Percentiles rank a stretch among this genome's conserved stretches.
phyloP scores from a whole-genome alignment of 148 eudicot species.

The Rhododendron molle region DNA sequence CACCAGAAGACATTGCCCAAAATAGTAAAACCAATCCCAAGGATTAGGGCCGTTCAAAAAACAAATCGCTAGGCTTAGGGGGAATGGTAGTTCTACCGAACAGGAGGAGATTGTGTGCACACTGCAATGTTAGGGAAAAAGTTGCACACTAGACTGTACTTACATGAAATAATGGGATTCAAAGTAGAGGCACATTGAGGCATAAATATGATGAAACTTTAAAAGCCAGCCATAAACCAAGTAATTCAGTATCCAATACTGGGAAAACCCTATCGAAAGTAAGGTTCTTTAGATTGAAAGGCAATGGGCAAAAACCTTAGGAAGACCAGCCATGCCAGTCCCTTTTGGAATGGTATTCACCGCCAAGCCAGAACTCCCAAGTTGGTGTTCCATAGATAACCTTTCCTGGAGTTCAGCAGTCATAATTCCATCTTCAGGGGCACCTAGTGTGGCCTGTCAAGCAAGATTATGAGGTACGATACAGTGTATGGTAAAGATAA shows the following conservation, averaged over 20 bases:
- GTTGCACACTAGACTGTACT: not conserved
- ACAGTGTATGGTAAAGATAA: not conserved
- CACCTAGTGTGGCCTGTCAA: conserved; percentile 59
- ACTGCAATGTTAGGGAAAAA: not conserved
- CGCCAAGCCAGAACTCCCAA: conserved; percentile 26
- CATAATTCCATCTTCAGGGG: conserved; percentile 73
- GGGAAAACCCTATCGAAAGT: not conserved
- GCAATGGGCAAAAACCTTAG: conserved; percentile 19
- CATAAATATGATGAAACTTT: not conserved
- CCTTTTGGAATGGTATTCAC: conserved; percentile 17
- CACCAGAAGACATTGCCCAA: not conserved
- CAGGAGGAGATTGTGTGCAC: not conserved
- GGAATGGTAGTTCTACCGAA: not conserved
- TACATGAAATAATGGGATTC: not conserved
- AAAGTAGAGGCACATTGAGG: not conserved
- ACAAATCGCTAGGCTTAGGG: not conserved
- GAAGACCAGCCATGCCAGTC: not conserved
- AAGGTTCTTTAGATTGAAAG: not conserved
- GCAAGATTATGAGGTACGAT: conserved; percentile 6
- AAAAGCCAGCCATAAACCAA: not conserved
- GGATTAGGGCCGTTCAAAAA: not conserved
- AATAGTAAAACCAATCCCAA: not conserved
- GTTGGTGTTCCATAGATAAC: conserved; percentile 31
- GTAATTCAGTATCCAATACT: not conserved
- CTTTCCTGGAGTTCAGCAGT: conserved; percentile 64